Evolutionary conservation across 2,329 filamentous ascomycete species (phyloP).

Genomic region (Samsoniella hepiali): DNA sequence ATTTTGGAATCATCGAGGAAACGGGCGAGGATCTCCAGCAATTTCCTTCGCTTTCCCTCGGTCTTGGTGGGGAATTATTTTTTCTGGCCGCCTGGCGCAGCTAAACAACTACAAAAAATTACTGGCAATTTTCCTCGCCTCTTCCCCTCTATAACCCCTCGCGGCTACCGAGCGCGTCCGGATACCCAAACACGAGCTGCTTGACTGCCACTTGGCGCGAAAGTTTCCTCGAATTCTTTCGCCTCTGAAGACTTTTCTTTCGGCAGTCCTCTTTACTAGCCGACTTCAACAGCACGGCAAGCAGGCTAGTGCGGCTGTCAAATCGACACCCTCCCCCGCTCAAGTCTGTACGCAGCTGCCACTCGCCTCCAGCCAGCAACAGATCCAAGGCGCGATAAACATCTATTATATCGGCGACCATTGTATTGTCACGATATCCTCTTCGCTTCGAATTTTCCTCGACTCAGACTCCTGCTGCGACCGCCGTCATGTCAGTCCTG

Average conservation of each 20-base stretch:
- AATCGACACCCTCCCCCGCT: slow-evolving; percentile 11
- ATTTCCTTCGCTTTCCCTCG: not conserved
- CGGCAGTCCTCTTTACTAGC: not conserved
- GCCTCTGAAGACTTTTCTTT: not conserved
- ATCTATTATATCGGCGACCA: not conserved
- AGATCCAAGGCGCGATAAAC: not conserved
- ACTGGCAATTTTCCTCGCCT: slow-evolving; percentile 17
- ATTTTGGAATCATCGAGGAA: not conserved
- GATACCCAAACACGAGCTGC: slow-evolving; percentile 8
- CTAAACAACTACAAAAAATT: slow-evolving; percentile 15
- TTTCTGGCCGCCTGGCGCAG: slow-evolving; percentile 12
- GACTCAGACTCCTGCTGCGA: slow-evolving; percentile 12
- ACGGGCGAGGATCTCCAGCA: not conserved
- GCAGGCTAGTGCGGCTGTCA: slow-evolving; percentile 1
- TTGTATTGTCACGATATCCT: not conserved
- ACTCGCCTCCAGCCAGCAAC: not conserved
- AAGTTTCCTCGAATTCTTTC: not conserved
- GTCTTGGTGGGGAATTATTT: slow-evolving; percentile 6
- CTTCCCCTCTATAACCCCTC: slow-evolving; percentile 19
- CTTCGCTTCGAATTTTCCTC: not conserved
- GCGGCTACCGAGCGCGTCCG: slow-evolving; percentile 17
- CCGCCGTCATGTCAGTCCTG: slow-evolving; percentile 72
- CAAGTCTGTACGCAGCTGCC: not conserved
- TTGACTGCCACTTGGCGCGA: slow-evolving; percentile 1
- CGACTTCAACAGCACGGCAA: not conserved